phyloP scores from a whole-genome alignment of 2,329 filamentous ascomycete genomes.

The Aureobasidium sp. region DNA sequence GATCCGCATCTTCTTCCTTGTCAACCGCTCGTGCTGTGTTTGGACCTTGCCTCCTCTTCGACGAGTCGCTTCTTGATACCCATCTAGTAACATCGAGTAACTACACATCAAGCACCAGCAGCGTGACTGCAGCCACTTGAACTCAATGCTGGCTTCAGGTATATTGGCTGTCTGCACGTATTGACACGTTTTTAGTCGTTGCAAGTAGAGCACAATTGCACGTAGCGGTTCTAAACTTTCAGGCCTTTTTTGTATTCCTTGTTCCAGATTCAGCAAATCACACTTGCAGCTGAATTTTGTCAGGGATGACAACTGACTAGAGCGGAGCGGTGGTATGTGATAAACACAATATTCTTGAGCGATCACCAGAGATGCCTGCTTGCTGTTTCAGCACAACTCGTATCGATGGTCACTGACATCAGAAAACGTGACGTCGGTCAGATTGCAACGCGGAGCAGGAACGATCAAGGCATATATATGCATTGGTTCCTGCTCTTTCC shows the following conservation, averaged over 20 bases:
- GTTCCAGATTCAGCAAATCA: background rate
- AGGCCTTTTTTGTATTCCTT: background rate
- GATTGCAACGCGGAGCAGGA: background rate
- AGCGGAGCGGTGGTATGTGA: background rate
- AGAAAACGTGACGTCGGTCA: background rate
- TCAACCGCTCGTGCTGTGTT: background rate
- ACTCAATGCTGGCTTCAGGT: background rate
- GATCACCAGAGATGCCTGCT: background rate
- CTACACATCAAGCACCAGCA: background rate
- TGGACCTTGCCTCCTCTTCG: background rate
- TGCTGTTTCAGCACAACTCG: background rate
- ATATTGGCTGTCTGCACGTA: background rate
- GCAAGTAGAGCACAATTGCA: background rate
- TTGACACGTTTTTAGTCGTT: background rate
- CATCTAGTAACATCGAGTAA: background rate
- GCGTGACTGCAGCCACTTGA: background rate
- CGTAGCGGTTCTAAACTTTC: background rate
- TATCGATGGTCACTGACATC: background rate
- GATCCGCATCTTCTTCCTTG: background rate
- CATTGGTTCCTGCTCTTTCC: too few relatives aligned
- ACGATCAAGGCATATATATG: background rate
- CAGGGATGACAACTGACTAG: background rate
- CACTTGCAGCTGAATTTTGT: background rate
- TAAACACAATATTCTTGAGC: background rate
- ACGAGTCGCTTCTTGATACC: background rate